phyloP scores from a whole-genome alignment of 2,329 filamentous ascomycete genomes.

The Neonectria ditissima region DNA sequence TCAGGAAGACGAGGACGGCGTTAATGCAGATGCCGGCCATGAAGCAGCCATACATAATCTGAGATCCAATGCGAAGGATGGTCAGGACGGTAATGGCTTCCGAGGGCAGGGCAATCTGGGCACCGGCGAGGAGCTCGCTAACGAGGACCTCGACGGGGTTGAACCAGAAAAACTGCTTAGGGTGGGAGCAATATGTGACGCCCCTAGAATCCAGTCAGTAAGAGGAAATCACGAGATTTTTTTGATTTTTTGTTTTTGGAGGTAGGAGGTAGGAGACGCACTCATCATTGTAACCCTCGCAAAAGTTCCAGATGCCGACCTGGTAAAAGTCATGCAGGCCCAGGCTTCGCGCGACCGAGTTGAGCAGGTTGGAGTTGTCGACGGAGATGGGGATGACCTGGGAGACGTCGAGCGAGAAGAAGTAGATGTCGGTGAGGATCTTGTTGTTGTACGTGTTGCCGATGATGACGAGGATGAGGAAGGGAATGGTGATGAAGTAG shows the following conservation, averaged over 20 bases:
- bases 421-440: slow-evolving; percentile 79
- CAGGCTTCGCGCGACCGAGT: slow-evolving; percentile 86
- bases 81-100: slow-evolving; percentile 79
- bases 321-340: slow-evolving; percentile 96
- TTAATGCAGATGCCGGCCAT: slow-evolving; percentile 76
- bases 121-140: slow-evolving; percentile 82
- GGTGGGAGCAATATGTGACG: slow-evolving; percentile 80
- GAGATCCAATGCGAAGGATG: slow-evolving; percentile 79
- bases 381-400: slow-evolving; percentile 82
- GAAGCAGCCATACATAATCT: slow-evolving; percentile 93
- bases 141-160: slow-evolving; percentile 87
- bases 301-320: slow-evolving; percentile 92
- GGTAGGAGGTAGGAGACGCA: slow-evolving; percentile 53
- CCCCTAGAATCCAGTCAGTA: slow-evolving; percentile 65
- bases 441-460: slow-evolving; percentile 75
- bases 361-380: slow-evolving; percentile 80
- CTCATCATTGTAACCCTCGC: slow-evolving; percentile 82
- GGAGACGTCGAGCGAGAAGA: slow-evolving; percentile 85
- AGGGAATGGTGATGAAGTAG: slow-evolving; percentile 80
- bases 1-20: slow-evolving; percentile 77
- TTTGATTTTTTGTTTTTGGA: no score
- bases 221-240: no score
- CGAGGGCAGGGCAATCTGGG: slow-evolving; percentile 83
- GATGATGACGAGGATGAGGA: slow-evolving; percentile 82
- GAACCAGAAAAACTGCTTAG: slow-evolving; percentile 85